Evolutionary conservation across 2,329 filamentous ascomycete genomes (phyloP).

Genomic region (Cladobotryum protrusum): DNA sequence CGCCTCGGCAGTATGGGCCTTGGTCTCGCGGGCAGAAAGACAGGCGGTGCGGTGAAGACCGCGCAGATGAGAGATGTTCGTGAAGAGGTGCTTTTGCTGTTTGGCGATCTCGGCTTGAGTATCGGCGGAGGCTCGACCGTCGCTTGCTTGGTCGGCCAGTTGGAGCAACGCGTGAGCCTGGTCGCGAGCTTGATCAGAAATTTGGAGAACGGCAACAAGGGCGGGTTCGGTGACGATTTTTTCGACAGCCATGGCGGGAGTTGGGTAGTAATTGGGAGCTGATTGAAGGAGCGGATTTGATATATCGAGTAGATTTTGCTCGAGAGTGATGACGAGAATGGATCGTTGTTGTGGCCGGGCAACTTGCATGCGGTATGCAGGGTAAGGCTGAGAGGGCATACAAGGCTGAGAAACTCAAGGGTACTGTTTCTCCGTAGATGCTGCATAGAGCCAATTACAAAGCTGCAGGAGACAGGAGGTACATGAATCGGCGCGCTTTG

Average conservation of each 20-base stretch:
- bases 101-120: conserved; percentile 57
- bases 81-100: conserved; percentile 73
- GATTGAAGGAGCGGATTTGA: neutral
- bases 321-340: neutral
- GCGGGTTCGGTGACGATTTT: conserved; percentile 37
- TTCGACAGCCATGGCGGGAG: conserved; percentile 30
- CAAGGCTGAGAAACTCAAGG: neutral
- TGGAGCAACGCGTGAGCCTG: conserved; percentile 64
- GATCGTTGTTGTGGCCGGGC: neutral
- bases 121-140: conserved; percentile 38
- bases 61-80: conserved; percentile 73
- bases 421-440: no score
- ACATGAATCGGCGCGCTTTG: no score
- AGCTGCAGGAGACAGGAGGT: no score
- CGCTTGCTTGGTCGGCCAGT: conserved; percentile 40
- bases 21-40: conserved; percentile 76
- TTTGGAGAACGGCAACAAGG: conserved; percentile 62
- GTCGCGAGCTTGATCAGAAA: conserved; percentile 65
- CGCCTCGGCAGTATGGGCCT: conserved; percentile 76
- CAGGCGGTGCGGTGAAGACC: conserved; percentile 78
- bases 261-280: neutral
- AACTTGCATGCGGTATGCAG: no score
- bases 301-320: neutral
- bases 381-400: neutral
- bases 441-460: no score